Evolutionary conservation across 2,329 filamentous ascomycete genomes (phyloP), one percentile per base, ranked within the genome.

Genomic region (Leptoxyphium fumago): DNA sequence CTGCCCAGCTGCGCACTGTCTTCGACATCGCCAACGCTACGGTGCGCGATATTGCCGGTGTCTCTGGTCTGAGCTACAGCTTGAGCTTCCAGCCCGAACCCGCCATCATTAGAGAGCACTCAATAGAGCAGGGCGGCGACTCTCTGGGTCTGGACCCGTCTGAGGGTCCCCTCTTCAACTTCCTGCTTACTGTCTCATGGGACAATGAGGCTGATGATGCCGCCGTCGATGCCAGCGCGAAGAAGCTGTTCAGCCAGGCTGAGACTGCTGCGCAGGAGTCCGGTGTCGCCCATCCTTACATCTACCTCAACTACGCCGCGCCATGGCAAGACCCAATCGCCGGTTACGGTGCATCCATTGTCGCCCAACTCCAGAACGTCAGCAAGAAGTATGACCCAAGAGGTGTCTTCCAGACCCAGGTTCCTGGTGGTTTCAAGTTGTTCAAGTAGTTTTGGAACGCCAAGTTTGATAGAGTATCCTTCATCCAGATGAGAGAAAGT

Each of bases 291-390:
- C 45, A 51, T 26, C 38, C 47, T 21, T 59, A 47, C 32, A 29
- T 62, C 6, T 60, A 63, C 44, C 45, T 60, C 41, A 64, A 61
- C 40, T 65, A 64, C 46, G 62, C 61, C 7, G 57, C 52, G 5
- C 43, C 48, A 39, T 63, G 57, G 54, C 61, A 64, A 46, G 52
- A 63, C 38, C 61, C 62, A 7, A 55, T 64, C 18, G 43, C 43
- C 5, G 50, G 53, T 10, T 61, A 63, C 47, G 60, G 63, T 8
- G 45, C 45, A 10, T 51, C 45, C 17, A 60, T 52, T 43, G 52
- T 56, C 41, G 45, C 44, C 38, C 53, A 52, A 14, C 44, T 65
- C 50, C 49, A 51, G 49, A 45, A 42, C 6, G 56, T 60, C 10
- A 60, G 57, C 42, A 52, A 49, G 50, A 54, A 55, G 46, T 64